phyloP scores from a whole-genome alignment of 306 rosid species.

The Abrus precatorius region DNA sequence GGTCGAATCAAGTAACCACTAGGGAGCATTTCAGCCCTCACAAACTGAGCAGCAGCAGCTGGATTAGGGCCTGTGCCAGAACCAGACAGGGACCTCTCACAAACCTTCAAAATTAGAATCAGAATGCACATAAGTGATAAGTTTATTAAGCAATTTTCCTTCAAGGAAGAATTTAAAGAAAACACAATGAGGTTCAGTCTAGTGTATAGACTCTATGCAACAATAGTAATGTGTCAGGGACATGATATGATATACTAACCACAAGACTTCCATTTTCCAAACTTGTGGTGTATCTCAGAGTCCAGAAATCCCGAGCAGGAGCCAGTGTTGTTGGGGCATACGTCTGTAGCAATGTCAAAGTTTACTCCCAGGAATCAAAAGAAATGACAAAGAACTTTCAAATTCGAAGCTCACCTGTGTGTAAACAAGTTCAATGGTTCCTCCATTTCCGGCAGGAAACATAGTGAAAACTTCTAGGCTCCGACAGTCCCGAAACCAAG shows the following conservation, averaged over 20 bases:
- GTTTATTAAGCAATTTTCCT: background rate
- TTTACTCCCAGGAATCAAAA: background rate
- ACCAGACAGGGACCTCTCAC: constrained; percentile 98
- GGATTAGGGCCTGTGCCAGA: constrained; percentile 89
- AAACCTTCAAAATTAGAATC: constrained; percentile 64
- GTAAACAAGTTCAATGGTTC: constrained; percentile 91
- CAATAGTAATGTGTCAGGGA: background rate
- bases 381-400: background rate
- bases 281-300: constrained; percentile 87
- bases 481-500: constrained; percentile 99
- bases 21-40: constrained; percentile 88
- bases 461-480: constrained; percentile 92
- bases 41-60: constrained; percentile 83
- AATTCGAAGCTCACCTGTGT: constrained; percentile 70
- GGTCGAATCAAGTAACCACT: constrained; percentile 98
- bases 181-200: background rate
- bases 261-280: constrained; percentile 95
- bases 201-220: background rate
- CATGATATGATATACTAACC: constrained; percentile 59
- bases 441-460: constrained; percentile 96
- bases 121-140: constrained; percentile 8
- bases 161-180: background rate
- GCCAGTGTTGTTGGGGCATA: constrained; percentile 96
- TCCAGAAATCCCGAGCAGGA: constrained; percentile 99
- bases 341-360: constrained; percentile 59